Percentiles rank a stretch among this genome's conserved stretches.
These are phyloP conservation scores for Penicillium nucicola DNA, from an alignment of 495 filamentous ascomycete genomes.

Conservation along the genomic window DNA sequence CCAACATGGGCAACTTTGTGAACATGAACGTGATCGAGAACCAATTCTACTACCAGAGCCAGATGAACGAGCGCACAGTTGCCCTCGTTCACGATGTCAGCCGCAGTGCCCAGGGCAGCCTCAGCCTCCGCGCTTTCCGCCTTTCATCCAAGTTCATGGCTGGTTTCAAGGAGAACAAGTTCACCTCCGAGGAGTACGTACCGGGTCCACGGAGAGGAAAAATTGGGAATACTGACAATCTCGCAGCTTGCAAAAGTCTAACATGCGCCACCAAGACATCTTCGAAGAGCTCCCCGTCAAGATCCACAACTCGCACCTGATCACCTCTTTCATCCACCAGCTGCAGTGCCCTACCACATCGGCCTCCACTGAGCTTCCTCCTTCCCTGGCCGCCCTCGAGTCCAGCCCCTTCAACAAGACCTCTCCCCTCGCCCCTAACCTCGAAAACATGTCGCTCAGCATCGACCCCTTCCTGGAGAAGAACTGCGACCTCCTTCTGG, in stretches of 20 bases:
- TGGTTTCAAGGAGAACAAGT: conserved; percentile 93
- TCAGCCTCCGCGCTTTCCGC: conserved; percentile 88
- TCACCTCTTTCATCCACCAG: conserved; percentile 93
- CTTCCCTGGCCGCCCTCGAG: conserved; percentile 71
- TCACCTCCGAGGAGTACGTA: conserved; percentile 86
- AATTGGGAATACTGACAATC: conserved; percentile 17
- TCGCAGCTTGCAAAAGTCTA: conserved; percentile 80
- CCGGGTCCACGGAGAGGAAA: background rate
- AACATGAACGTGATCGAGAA: conserved; percentile 95
- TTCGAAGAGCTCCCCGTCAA: conserved; percentile 86
- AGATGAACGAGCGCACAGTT: conserved; percentile 87
- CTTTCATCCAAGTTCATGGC: conserved; percentile 86
- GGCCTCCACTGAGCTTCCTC: conserved; percentile 64
- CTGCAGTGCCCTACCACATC: conserved; percentile 59
- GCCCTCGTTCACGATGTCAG: conserved; percentile 93
- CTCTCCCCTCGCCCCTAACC: conserved; percentile 75
- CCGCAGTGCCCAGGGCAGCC: conserved; percentile 84
- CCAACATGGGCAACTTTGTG: conserved; percentile 98
- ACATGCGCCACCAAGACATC: conserved; percentile 90
- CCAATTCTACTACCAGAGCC: conserved; percentile 94
- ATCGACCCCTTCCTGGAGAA: conserved; percentile 99
- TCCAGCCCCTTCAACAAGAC: conserved; percentile 43
- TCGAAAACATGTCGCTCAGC: conserved; percentile 82
- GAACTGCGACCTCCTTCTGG: conserved; percentile 91
- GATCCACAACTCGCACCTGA: conserved; percentile 95